phyloP scores from a whole-genome alignment of 2,329 filamentous ascomycete genomes.

The Trichoderma breve region DNA sequence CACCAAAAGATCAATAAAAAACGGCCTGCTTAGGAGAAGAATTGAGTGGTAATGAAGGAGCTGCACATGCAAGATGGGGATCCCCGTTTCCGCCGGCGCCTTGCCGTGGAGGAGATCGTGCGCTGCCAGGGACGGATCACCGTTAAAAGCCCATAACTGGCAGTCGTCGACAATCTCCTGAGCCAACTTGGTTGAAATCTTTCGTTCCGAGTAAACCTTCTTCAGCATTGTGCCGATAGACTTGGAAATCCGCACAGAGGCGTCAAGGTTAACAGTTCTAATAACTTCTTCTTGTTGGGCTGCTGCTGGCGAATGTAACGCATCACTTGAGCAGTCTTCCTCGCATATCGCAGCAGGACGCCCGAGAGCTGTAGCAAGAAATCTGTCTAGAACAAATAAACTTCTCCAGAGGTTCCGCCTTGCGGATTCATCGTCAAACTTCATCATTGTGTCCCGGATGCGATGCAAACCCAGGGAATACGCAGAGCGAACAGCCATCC shows the following conservation, averaged over 20 bases:
- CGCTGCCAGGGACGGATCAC: slow-evolving; percentile 50
- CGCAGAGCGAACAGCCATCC: slow-evolving; percentile 62
- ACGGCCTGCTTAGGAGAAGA: slow-evolving; percentile 62
- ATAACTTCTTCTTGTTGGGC: slow-evolving; percentile 14
- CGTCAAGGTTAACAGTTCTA: slow-evolving; percentile 43
- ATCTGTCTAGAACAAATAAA: slow-evolving; percentile 62
- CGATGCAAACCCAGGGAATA: slow-evolving; percentile 62
- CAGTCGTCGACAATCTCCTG: slow-evolving; percentile 50
- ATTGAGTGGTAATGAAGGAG: slow-evolving; percentile 62
- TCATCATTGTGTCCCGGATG: slow-evolving; percentile 52
- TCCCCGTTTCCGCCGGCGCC: slow-evolving; percentile 41
- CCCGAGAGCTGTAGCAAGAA: slow-evolving; percentile 61
- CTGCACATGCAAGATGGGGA: slow-evolving; percentile 62
- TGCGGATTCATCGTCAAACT: slow-evolving; percentile 43
- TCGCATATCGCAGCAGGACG: slow-evolving; percentile 61
- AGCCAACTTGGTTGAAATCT: slow-evolving; percentile 56
- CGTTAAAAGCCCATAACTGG: slow-evolving; percentile 26
- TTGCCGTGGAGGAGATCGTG: slow-evolving; percentile 22
- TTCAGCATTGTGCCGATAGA: slow-evolving; percentile 58
- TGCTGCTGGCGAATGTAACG: slow-evolving; percentile 31
- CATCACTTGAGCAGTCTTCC: slow-evolving; percentile 57
- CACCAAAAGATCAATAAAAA: slow-evolving; percentile 59
- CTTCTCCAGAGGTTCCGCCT: slow-evolving; percentile 63
- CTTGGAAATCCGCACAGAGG: slow-evolving; percentile 56
- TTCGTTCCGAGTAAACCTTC: slow-evolving; percentile 58